Evolutionary conservation across 495 filamentous ascomycete genomes (phyloP).

Genomic region (Neurospora tetrasperma): DNA sequence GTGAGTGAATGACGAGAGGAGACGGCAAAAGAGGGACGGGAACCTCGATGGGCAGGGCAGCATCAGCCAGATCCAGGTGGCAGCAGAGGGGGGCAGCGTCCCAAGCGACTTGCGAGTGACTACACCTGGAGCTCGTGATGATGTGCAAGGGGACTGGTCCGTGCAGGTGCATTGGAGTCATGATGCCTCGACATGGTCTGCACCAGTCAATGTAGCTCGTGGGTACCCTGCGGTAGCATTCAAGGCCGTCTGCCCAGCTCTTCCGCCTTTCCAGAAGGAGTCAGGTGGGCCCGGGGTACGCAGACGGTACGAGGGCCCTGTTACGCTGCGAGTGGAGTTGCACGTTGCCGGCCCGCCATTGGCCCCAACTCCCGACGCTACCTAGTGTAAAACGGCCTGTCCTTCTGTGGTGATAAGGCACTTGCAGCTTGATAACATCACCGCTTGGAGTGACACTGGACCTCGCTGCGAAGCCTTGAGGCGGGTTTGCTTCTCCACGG

Average conservation of each 20-base stretch:
- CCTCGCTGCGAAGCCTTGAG: too few relatives aligned
- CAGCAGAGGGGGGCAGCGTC: neutral
- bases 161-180: neutral
- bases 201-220: constrained; percentile 5
- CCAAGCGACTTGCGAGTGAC: constrained; percentile 6
- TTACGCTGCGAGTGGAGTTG: constrained; percentile 1
- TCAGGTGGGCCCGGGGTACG: constrained; percentile 6
- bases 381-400: constrained; percentile 10
- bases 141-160: constrained; percentile 10
- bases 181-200: neutral
- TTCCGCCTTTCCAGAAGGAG: neutral
- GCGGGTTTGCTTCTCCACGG: neutral
- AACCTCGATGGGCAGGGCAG: neutral
- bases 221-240: constrained; percentile 5
- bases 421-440: constrained; percentile 16
- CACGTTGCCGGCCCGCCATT: constrained; percentile 2
- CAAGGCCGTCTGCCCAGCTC: neutral
- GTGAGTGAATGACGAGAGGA: constrained; percentile 5
- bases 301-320: constrained; percentile 6
- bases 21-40: neutral
- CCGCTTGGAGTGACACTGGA: neutral
- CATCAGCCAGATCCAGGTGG: neutral
- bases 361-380: constrained; percentile 7
- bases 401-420: constrained; percentile 20
- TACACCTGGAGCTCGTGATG: constrained; percentile 20